Evolutionary conservation across 257 asterid species (phyloP), one percentile per base, ranked within the genome.

Genomic region (Solanum etuberosum): DNA sequence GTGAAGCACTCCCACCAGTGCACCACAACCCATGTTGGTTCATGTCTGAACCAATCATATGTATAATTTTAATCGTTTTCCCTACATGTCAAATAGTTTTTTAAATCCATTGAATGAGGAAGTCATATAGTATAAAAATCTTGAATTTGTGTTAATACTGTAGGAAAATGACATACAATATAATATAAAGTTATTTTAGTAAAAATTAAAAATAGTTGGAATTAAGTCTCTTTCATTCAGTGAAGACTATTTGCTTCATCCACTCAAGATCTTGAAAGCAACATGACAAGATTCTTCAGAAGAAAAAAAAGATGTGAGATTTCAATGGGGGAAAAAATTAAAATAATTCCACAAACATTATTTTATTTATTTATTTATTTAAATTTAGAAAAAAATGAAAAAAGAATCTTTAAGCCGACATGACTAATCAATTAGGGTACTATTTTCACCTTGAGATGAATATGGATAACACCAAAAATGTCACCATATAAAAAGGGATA

Each of bases 241-340:
- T 29, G 74, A 87, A 87, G 86, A 78, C 81, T 57, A 85, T 71
- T 11, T 61, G 27, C 63, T 84, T 68, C 87, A 40, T 85, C 90
- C 86, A 89, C 87, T 89, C 80, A 81, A 68, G 85, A 80, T 71
- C n/a, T 76, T 35, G 90, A 87, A 89, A 81, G 90, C 51, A 89
- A 89, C 89, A 11, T 9, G 46, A 87, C 89, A 57, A 25, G 61
- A 73, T 72, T 65, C 61, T 54, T 86, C n/a, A 29, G 1, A 37
- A 18, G 1, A 2, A 51, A 2, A 51, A 48, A 4, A 43, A 12
- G 0, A 46, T 27, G 10, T 27, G 67, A 46, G 27, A 80, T 29
- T 27, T 80, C 67, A 80, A 12, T 80, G 84, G 61, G 10, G 4
- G 5, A 32, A 70, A 16, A 25, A 25, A 13, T 15, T 1, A 16